Base-by-base conservation (phyloP, 2,329 filamentous ascomycete species). In the Cercospora citrullina region DNA sequence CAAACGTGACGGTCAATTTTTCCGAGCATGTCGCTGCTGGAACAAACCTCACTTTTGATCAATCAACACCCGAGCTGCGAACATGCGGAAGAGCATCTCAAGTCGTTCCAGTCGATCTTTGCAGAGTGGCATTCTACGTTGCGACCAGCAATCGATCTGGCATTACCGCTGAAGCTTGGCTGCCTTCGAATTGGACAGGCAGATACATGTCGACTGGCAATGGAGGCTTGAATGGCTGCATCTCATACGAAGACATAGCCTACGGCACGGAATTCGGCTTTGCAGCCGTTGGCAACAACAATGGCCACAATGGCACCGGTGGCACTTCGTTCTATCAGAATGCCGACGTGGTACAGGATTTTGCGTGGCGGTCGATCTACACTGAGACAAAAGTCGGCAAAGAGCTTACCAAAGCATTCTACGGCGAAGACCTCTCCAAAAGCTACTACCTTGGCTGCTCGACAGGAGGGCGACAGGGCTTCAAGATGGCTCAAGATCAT, bases 291-390 rank as follows among this genome's bases (percentile, higher is more conserved):
- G 78, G 78, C 10, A 78, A 78, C 2, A 82, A 83, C 71, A 81
- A 76, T 14, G 81, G 81, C 0, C 81, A 83, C 65, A 80, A 82
- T 63, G 81, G 81, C 8, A 80, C 77, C 5, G 80, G 78, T 3
- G 84, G 84, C n/a, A 64, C 74, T 26, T 77, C 82, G 0, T 85
- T 86, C 69, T 80, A 82, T 60, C 77, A 81, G 18, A 82, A 84
- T 23, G 74, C 79, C 0, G 82, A 83, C 18, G 78, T 84, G 8
- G 71, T 85, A 0, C 77, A 79, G 39, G 84, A 86, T 68, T 86
- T 84, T 69, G 82, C 81, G 9, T 84, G 81, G 45, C 66, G 74
- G 9, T 71, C 69, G 28, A 48, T 76, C 16, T 72, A 75, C 64
- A 75, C 73, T n/a, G 75, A 73, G 45, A 74, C 74, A 6, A 67